These are phyloP conservation scores for Boletus speciosus DNA, from an alignment of 768 basidiomycete species.

Conservation along the genomic window DNA sequence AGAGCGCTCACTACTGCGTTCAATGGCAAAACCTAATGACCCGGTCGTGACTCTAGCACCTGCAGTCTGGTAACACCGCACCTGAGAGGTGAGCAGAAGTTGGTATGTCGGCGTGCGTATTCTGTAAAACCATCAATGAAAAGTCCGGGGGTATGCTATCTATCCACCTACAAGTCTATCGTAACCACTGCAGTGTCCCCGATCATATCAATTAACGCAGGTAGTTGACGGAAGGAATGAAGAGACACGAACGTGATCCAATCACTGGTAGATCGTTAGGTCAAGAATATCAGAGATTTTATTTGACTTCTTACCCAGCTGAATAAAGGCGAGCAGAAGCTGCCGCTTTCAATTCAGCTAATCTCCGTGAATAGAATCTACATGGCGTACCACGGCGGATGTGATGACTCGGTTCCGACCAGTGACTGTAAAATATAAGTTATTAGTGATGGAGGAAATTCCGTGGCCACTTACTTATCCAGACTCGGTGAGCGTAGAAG, in stretches of 20 bases:
- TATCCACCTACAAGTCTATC: conserved; percentile 4
- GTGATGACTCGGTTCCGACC: conserved; percentile 15
- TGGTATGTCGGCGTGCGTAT: conserved; percentile 6
- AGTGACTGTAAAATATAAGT: conserved; percentile 14
- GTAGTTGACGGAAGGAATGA: not conserved
- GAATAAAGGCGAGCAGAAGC: conserved; percentile 7
- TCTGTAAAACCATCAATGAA: conserved; percentile 2
- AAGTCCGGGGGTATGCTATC: too few species aligned
- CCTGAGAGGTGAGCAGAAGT: conserved; percentile 4
- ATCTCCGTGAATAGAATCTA: too few species aligned
- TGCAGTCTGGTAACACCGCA: not conserved
- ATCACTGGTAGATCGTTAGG: conserved; percentile 3
- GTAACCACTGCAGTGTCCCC: not conserved
- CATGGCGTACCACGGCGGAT: conserved; percentile 11
- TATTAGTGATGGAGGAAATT: not conserved
- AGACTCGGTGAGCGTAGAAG: conserved; percentile 26
- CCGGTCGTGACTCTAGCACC: not conserved
- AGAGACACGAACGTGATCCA: conserved; percentile 13
- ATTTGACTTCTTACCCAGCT: conserved; percentile 8
- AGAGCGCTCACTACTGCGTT: conserved; percentile 13
- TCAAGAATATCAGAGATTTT: not conserved
- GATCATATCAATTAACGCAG: not conserved
- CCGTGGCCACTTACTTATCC: conserved; percentile 21
- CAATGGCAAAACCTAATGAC: conserved; percentile 6
- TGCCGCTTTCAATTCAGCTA: conserved; percentile 1